Evolutionary conservation across 2,329 filamentous ascomycete genomes (phyloP).

Genomic region (Sporothrix phasma): DNA sequence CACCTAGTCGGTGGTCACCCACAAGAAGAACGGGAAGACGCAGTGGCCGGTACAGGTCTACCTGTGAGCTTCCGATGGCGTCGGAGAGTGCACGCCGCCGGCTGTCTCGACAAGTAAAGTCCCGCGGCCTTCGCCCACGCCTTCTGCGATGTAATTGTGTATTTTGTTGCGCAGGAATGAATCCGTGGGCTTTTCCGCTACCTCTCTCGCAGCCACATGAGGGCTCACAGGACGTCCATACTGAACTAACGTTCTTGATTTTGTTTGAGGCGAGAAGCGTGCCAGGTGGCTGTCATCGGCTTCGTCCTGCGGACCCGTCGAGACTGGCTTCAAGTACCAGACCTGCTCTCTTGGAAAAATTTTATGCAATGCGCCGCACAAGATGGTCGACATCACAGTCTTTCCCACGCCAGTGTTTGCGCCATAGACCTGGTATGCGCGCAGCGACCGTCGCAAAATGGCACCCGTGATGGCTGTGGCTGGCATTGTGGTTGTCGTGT

Average conservation of each 20-base stretch:
- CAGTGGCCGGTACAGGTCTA: constrained; percentile 65
- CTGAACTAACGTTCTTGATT: constrained; percentile 43
- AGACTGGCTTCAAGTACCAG: constrained; percentile 68
- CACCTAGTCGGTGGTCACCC: constrained; percentile 65
- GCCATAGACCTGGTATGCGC: constrained; percentile 66
- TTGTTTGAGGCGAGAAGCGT: constrained; percentile 9
- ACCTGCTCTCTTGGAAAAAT: constrained; percentile 32
- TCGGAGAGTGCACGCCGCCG: constrained; percentile 71
- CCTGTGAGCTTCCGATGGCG: constrained; percentile 65
- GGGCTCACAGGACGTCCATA: constrained; percentile 68
- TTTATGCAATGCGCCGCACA: constrained; percentile 50
- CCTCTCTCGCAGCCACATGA: constrained; percentile 33
- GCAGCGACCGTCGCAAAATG: constrained; percentile 57
- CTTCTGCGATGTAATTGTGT: constrained; percentile 35
- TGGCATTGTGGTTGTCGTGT: background rate
- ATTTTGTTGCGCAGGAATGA: background rate
- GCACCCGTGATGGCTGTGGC: constrained; percentile 21
- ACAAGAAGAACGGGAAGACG: constrained; percentile 65
- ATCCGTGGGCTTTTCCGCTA: background rate
- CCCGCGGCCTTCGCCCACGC: constrained; percentile 30
- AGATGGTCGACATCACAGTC: constrained; percentile 65
- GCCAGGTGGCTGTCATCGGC: constrained; percentile 9
- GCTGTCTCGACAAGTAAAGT: constrained; percentile 68
- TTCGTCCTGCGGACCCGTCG: constrained; percentile 56
- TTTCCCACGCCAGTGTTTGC: constrained; percentile 81